Evolutionary conservation across 2,329 filamentous ascomycete genomes (phyloP).

Genomic region (Elsinoe fawcettii): DNA sequence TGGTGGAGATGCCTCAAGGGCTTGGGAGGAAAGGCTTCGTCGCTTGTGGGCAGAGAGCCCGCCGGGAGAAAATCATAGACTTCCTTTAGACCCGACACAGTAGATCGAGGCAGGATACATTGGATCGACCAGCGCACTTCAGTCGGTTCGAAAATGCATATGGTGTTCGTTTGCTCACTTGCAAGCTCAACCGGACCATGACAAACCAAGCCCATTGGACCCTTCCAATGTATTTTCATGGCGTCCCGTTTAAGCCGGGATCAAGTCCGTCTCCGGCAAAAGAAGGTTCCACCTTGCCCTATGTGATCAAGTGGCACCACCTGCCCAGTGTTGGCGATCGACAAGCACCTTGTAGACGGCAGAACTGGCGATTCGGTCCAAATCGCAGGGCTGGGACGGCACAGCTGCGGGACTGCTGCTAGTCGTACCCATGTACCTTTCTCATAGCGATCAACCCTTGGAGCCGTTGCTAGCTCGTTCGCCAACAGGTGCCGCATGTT

Average conservation of each 20-base stretch:
- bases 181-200: too few relatives aligned
- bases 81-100: too few relatives aligned
- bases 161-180: too few relatives aligned
- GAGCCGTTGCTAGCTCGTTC: constrained; percentile 4
- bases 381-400: background rate
- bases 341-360: background rate
- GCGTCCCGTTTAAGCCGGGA: background rate
- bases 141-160: too few relatives aligned
- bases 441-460: background rate
- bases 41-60: background rate
- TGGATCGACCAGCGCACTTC: too few relatives aligned
- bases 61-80: background rate
- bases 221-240: background rate
- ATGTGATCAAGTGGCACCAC: background rate
- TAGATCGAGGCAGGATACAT: too few relatives aligned
- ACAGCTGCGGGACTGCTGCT: background rate
- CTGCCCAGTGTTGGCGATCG: background rate
- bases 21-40: background rate
- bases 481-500: background rate
- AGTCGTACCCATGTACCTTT: background rate
- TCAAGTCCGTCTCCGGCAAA: background rate
- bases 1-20: background rate
- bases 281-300: background rate
- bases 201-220: too few relatives aligned
- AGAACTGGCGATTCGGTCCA: background rate